These are phyloP conservation scores for Sporobolomyces phaffii DNA, from an alignment of 768 basidiomycete species.

Conservation along the genomic window DNA sequence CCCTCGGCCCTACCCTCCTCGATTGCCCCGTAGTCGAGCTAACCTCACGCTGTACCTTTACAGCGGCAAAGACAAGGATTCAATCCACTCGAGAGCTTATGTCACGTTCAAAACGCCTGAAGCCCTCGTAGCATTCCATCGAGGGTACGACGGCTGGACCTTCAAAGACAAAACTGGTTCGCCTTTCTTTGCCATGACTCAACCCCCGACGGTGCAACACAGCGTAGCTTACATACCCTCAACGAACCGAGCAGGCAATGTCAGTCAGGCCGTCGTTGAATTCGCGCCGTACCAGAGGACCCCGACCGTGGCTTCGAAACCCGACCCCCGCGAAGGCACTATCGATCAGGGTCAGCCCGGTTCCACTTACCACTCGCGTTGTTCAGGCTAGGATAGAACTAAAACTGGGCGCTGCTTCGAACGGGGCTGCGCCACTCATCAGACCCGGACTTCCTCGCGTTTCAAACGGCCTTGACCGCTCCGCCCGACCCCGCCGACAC, in stretches of 20 bases:
- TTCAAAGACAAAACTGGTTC: slow-evolving; percentile 86
- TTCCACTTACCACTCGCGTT: neutral
- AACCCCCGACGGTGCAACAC: neutral
- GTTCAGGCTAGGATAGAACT: too few relatives aligned
- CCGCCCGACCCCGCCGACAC: slow-evolving; percentile 52
- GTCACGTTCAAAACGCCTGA: slow-evolving; percentile 78
- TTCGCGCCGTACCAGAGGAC: slow-evolving; percentile 88
- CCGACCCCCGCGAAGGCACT: slow-evolving; percentile 71
- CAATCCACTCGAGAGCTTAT: slow-evolving; percentile 79
- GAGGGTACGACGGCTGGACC: slow-evolving; percentile 81
- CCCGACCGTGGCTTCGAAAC: slow-evolving; percentile 67
- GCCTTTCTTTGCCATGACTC: slow-evolving; percentile 1
- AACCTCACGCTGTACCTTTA: neutral
- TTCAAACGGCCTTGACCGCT: slow-evolving; percentile 65
- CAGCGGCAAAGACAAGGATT: slow-evolving; percentile 71
- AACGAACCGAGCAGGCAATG: slow-evolving; percentile 62
- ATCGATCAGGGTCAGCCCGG: slow-evolving; percentile 70
- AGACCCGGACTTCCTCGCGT: slow-evolving; percentile 52
- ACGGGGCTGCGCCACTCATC: too few relatives aligned
- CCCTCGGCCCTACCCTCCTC: neutral
- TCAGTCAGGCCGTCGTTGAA: slow-evolving; percentile 82
- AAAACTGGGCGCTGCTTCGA: too few relatives aligned
- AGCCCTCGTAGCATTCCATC: slow-evolving; percentile 64
- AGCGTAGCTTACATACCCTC: neutral
- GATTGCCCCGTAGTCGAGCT: too few relatives aligned